phyloP scores from a whole-genome alignment of 164 flowering plant genomes.

The Berberis vulgaris region DNA sequence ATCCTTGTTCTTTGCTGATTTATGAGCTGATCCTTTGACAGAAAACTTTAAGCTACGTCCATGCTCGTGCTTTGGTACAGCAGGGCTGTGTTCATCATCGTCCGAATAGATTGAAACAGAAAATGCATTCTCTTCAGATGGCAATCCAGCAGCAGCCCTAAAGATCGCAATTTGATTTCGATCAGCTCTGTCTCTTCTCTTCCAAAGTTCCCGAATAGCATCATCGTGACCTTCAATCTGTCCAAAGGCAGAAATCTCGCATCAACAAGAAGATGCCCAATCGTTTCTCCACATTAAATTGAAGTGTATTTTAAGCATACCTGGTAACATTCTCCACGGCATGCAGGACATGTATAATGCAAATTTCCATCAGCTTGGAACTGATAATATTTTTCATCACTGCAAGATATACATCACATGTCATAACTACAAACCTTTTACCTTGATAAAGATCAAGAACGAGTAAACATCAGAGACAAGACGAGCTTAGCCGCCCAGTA shows the following conservation, averaged over 20 bases:
- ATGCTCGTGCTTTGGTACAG: constrained; percentile 37
- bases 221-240: constrained; percentile 82
- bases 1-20: constrained; percentile 66
- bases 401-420: constrained; percentile 23
- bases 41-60: constrained; percentile 69
- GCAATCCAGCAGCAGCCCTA: constrained; percentile 92
- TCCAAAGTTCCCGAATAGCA: constrained; percentile 96
- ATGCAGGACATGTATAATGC: constrained; percentile 83
- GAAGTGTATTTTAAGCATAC: constrained; percentile 21
- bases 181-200: constrained; percentile 72
- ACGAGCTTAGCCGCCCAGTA: too few relatives aligned
- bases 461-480: too few relatives aligned
- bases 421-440: neutral
- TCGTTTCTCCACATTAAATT: neutral
- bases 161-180: constrained; percentile 69
- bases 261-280: neutral
- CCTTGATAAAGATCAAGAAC: neutral
- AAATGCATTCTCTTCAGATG: constrained; percentile 80
- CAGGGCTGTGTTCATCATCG: constrained; percentile 72
- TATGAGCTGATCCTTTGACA: constrained; percentile 57
- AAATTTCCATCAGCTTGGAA: constrained; percentile 86
- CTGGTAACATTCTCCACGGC: constrained; percentile 94
- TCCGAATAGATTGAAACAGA: constrained; percentile 81
- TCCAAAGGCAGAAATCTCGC: neutral
- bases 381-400: constrained; percentile 87